These are phyloP conservation scores for Myxozyma vanderwaltii DNA, from an alignment of 805 yeast genomes.

Conservation along the genomic window DNA sequence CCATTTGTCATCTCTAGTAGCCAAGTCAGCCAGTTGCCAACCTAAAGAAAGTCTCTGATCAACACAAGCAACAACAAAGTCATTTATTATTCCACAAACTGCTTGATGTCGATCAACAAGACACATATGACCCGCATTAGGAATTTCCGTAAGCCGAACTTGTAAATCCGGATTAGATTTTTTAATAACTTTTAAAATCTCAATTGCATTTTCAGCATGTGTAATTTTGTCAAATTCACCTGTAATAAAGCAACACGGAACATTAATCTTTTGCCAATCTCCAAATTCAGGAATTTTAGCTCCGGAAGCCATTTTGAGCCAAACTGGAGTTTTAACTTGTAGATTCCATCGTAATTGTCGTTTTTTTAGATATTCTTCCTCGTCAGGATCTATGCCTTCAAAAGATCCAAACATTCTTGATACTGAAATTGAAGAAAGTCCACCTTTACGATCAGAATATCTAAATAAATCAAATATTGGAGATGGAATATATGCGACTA, in stretches of 20 bases:
- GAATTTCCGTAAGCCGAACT: constrained; percentile 44
- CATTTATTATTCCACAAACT: constrained; percentile 60
- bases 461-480: constrained; percentile 57
- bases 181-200: constrained; percentile 38
- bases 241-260: constrained; percentile 58
- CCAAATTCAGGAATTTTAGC: constrained; percentile 48
- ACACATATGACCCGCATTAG: constrained; percentile 64
- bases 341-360: constrained; percentile 72
- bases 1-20: constrained; percentile 68
- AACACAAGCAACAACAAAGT: constrained; percentile 54
- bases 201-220: constrained; percentile 47
- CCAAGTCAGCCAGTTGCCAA: constrained; percentile 63
- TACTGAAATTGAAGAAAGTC: constrained; percentile 63
- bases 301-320: constrained; percentile 57
- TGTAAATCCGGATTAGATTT: constrained; percentile 30
- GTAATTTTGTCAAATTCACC: constrained; percentile 63
- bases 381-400: constrained; percentile 8
- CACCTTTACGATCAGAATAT: constrained; percentile 61
- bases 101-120: constrained; percentile 65
- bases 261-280: constrained; percentile 48
- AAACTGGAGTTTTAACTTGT: constrained; percentile 57
- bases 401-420: constrained; percentile 51
- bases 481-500: constrained; percentile 39
- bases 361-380: constrained; percentile 46
- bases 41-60: constrained; percentile 64